Evolutionary conservation across 352 stramenopile species (phyloP), one percentile per base, ranked within the genome.

Genomic region (Sclerospora graminicola): DNA sequence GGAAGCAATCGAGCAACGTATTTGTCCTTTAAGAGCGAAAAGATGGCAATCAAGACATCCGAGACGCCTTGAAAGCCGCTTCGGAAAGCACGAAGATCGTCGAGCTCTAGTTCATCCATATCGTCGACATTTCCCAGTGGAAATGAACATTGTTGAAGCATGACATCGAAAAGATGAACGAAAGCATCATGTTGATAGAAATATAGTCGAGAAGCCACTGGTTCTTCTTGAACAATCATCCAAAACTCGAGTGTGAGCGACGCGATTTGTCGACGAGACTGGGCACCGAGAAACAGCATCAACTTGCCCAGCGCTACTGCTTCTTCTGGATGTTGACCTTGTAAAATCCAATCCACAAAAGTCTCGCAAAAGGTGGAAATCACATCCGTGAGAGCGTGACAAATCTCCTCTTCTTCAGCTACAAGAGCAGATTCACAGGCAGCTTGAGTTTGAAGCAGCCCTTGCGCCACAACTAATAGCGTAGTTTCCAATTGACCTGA

Each of bases 241-340:
- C 75, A 87, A 42, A 87, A 87, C 43, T 87, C 75, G 1, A 87
- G 57, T 15, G 75, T 83, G 21, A 87, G 57, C 9, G 70, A 83
- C 18, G 75, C 71, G 23, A 87, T 87, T 46, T 84, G 71, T 5
- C 75, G 69, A n/a, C 66, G 70, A 2, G 71, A 69, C 13, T 84
- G 69, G 8, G 62, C 48, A 16, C 67, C 58, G 15, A 87, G 55
- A 35, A 59, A 61, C 13, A 87, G 53, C 75, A 87, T 80, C 6
- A 83, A 37, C 8, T 80, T 60, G 5, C 61, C 71, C 1, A 84
- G 36, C 10, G 55, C 64, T 15, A 61, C 32, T 11, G 60, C 54
- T 56, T 83, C 68, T 32, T 79, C 57, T 1, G 55, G 56, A 13
- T 59, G 29, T 8, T 60, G 41, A 7, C 57, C 72, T 20, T 76